A percentile compares a stretch with the other conserved stretches of the same genome.
phyloP scores from a whole-genome alignment of 441 rosid genomes.

The Daphne laureola region DNA sequence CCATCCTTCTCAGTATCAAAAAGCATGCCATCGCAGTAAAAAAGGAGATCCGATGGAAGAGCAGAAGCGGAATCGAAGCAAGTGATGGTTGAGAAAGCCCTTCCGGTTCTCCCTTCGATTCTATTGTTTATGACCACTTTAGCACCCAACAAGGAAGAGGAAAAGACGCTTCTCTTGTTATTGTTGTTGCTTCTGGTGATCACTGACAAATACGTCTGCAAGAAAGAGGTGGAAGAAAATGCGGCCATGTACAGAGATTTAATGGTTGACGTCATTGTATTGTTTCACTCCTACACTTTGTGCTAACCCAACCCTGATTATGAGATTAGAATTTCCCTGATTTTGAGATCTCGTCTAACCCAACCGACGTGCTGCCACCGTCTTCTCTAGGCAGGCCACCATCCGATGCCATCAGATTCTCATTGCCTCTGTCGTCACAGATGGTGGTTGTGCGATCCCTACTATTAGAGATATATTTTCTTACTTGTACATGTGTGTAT shows the following conservation, averaged over 20 bases:
- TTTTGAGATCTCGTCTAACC: too few species aligned
- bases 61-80: slow-evolving; percentile 40
- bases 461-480: too few species aligned
- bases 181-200: neutral
- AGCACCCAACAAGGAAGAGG: slow-evolving; percentile 22
- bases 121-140: slow-evolving; percentile 6
- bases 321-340: too few species aligned
- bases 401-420: too few species aligned
- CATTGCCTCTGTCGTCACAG: too few species aligned
- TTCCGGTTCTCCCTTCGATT: slow-evolving; percentile 4
- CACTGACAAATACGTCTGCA: slow-evolving; percentile 12
- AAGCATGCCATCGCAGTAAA: slow-evolving; percentile 93
- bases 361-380: too few species aligned
- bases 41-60: slow-evolving; percentile 76
- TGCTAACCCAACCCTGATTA: too few species aligned
- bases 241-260: slow-evolving; percentile 32
- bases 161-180: slow-evolving; percentile 13
- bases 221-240: slow-evolving; percentile 11
- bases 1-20: slow-evolving; percentile 97
- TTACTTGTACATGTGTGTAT: too few species aligned
- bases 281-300: neutral
- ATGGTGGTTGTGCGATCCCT: too few species aligned
- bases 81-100: slow-evolving; percentile 17
- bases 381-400: too few species aligned
- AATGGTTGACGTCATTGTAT: too few species aligned